Percentiles rank a stretch among this genome's conserved stretches.
Evolutionary conservation across 2,329 filamentous ascomycete genomes (phyloP).

Genomic region (Penicillium sp.): DNA sequence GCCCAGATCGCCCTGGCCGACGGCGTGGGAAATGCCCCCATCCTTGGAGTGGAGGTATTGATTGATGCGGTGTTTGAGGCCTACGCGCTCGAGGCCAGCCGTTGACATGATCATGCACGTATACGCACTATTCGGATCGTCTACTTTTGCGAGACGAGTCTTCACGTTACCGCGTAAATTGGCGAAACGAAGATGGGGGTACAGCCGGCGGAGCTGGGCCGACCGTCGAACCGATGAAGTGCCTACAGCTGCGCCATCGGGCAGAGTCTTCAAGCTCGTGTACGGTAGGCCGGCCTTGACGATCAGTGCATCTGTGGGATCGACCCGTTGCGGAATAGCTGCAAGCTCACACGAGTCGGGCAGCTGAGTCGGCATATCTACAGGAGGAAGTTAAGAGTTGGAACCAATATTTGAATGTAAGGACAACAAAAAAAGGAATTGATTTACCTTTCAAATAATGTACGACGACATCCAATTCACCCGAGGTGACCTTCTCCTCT

Average conservation of each 20-base stretch:
- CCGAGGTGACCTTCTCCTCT: slow-evolving; percentile 64
- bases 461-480: slow-evolving; percentile 70
- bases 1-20: slow-evolving; percentile 80
- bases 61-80: slow-evolving; percentile 64
- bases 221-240: slow-evolving; percentile 79
- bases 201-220: slow-evolving; percentile 71
- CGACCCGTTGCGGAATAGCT: slow-evolving; percentile 69
- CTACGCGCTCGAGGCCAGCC: slow-evolving; percentile 72
- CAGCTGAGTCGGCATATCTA: slow-evolving; percentile 78
- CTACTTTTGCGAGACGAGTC: slow-evolving; percentile 75
- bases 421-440: too few relatives aligned
- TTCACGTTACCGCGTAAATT: slow-evolving; percentile 81
- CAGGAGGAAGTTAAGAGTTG: not conserved
- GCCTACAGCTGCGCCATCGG: slow-evolving; percentile 71
- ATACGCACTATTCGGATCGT: slow-evolving; percentile 65
- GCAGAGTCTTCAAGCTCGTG: slow-evolving; percentile 63
- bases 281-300: slow-evolving; percentile 51
- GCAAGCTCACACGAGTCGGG: slow-evolving; percentile 67
- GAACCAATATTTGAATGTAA: not conserved
- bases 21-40: slow-evolving; percentile 65
- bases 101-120: slow-evolving; percentile 78
- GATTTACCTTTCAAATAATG: slow-evolving; percentile 69
- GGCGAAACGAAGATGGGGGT: slow-evolving; percentile 67
- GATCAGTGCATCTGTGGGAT: slow-evolving; percentile 60
- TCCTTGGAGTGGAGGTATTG: slow-evolving; percentile 63